Percentiles rank a stretch among this genome's conserved stretches.
Evolutionary conservation across 352 stramenopile genomes (phyloP).

Genomic region (Blastocystis sp.): DNA sequence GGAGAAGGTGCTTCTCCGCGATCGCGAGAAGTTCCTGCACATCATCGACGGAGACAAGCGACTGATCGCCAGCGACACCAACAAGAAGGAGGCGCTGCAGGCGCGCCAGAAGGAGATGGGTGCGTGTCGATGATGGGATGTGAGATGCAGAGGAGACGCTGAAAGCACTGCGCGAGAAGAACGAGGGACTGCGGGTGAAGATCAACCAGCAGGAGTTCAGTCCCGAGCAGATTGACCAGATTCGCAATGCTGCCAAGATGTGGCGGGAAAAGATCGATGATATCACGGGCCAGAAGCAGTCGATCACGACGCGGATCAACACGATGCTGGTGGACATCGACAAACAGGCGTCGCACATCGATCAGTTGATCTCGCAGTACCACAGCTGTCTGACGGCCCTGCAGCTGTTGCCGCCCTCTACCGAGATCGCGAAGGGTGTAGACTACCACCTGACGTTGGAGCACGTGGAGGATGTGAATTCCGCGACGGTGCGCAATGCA

Average conservation of each 20-base stretch:
- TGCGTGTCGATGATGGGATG: neutral
- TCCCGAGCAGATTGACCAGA: slow-evolving; percentile 51
- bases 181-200: slow-evolving; percentile 19
- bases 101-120: slow-evolving; percentile 22
- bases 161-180: slow-evolving; percentile 22
- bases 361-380: slow-evolving; percentile 5
- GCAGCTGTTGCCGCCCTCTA: neutral
- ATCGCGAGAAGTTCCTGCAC: slow-evolving; percentile 58
- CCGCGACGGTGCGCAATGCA: slow-evolving; percentile 23
- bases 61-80: slow-evolving; percentile 31
- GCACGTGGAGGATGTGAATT: slow-evolving; percentile 45
- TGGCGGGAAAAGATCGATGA: slow-evolving; percentile 52
- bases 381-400: slow-evolving; percentile 7
- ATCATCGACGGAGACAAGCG: slow-evolving; percentile 39
- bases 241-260: neutral
- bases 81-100: slow-evolving; percentile 10
- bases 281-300: slow-evolving; percentile 22
- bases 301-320: neutral
- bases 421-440: slow-evolving; percentile 1
- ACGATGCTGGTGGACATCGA: slow-evolving; percentile 9
- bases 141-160: slow-evolving; percentile 21
- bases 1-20: slow-evolving; percentile 41
- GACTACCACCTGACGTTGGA: slow-evolving; percentile 32
- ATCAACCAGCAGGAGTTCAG: slow-evolving; percentile 60
- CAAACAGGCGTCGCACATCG: slow-evolving; percentile 26